Conservation (phyloP, 2,329 filamentous ascomycete genomes). For the Paraphoma chrysanthemicola region DNA sequence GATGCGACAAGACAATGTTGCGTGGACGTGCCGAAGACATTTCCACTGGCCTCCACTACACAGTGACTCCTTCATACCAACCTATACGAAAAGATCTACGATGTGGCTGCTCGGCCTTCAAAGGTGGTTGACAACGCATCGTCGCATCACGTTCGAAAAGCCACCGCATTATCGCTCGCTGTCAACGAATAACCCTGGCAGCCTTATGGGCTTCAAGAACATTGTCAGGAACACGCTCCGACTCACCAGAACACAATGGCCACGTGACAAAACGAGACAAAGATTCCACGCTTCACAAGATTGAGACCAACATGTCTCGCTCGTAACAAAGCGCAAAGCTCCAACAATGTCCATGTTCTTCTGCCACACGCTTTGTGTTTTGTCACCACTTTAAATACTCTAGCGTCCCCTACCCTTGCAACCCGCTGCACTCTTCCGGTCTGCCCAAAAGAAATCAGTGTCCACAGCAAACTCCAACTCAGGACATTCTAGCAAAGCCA, state of each 20-base stretch:
- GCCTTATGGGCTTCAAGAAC: slow-evolving; percentile 6
- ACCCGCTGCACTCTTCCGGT: slow-evolving; percentile 13
- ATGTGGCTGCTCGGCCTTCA: slow-evolving; percentile 10
- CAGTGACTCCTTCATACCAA: neutral
- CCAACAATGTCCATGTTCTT: slow-evolving; percentile 30
- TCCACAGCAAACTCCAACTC: slow-evolving; percentile 17
- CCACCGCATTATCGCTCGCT: neutral
- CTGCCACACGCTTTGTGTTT: slow-evolving; percentile 32
- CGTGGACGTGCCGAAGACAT: too few species aligned
- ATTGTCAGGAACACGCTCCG: slow-evolving; percentile 18
- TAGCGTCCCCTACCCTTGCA: slow-evolving; percentile 15
- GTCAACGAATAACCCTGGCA: neutral
- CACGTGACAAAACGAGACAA: slow-evolving; percentile 29
- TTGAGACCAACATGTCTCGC: slow-evolving; percentile 22
- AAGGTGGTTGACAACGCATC: slow-evolving; percentile 14
- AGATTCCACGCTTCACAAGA: slow-evolving; percentile 25
- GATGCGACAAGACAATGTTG: neutral
- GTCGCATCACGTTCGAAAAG: slow-evolving; percentile 12
- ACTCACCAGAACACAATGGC: slow-evolving; percentile 21
- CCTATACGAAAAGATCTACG: slow-evolving; percentile 7
- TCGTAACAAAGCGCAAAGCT: slow-evolving; percentile 37
- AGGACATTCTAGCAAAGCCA: neutral
- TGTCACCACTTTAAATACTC: slow-evolving; percentile 35
- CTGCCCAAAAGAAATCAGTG: slow-evolving; percentile 4
- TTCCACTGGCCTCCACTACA: neutral